Percentiles rank a stretch among this genome's conserved stretches.
Conservation (phyloP, 2,329 filamentous ascomycete species). For the Pseudopyrenochaeta lycopersici region DNA sequence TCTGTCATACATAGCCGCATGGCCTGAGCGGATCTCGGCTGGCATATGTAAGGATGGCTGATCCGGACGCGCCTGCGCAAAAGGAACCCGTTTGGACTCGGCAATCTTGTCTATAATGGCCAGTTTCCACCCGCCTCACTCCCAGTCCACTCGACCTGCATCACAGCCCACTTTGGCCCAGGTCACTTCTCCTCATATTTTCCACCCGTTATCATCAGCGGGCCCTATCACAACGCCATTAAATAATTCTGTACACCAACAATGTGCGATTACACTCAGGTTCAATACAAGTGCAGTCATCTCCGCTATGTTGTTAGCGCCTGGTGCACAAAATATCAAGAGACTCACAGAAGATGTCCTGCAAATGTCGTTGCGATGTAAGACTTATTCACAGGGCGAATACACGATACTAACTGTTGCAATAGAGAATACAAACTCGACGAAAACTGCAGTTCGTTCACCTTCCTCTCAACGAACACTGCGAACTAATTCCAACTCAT, state of each 20-base stretch:
- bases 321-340: constrained; percentile 65
- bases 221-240: constrained; percentile 7
- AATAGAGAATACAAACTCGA: constrained; percentile 57
- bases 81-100: too few relatives aligned
- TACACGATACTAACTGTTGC: constrained; percentile 13
- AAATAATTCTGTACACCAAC: constrained; percentile 9
- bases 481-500: constrained; percentile 19
- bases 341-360: constrained; percentile 64
- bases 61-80: too few relatives aligned
- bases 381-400: constrained; percentile 10
- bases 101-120: too few relatives aligned
- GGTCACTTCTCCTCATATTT: too few relatives aligned
- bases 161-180: too few relatives aligned
- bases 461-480: background rate
- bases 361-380: constrained; percentile 64
- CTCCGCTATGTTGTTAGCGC: constrained; percentile 64
- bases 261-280: constrained; percentile 69
- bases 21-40: too few relatives aligned
- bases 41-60: too few relatives aligned
- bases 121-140: too few relatives aligned
- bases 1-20: too few relatives aligned
- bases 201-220: constrained; percentile 7
- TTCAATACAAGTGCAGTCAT: constrained; percentile 66
- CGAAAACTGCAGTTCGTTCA: constrained; percentile 56
- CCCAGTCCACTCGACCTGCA: too few relatives aligned